Base-by-base conservation (phyloP, 164 flowering plant genomes). In the Dillenia suffruticosa region DNA sequence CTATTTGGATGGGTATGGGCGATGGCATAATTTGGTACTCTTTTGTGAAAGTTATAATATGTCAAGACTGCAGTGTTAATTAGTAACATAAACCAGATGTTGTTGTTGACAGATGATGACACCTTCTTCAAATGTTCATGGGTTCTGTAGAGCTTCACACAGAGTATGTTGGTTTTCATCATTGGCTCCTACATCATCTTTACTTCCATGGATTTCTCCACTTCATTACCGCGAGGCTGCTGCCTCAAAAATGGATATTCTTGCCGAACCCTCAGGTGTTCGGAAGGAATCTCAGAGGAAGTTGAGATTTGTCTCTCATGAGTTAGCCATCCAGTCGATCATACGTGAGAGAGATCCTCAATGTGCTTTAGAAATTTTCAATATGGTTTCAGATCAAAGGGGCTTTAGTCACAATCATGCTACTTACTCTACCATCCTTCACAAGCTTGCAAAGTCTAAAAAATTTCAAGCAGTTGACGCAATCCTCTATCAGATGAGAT, bases 341-440 rank as follows among this genome's bases (percentile, higher is more conserved):
- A 84, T 77, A 62, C 78, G 66, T n/a, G 91, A 86, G 73, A 77
- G 66, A 67, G 83, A 81, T 71, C 92, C 92, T 0, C 90, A 86
- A 62, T 78, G 74, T 47, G 97, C 96, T 12, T 62, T 94, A 14
- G 85, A 89, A 24, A 79, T 85, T 49, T 94, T 94, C 57, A 86
- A 94, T 70, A 68, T n/a, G 73, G 94, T 66, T 2, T 63, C 89
- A 1, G 62, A 75, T 46, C 97, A 94, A 57, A 80, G 73, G 26
- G 99, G 96, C 16, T 94, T 89, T 62, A 75, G 76, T 64, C 99
- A 94, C 73, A 91, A 89, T 65, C 82, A 79, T 65, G 72, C 80
- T 19, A 91, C 97, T 9, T 91, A 86, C 65, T 84, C 80, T 12
- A 65, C 70, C 8, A 78, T 91, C 56, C 84, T 94, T 16, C 73